These are phyloP conservation scores for Pseudogymnoascus sp. DNA, from an alignment of 2,329 filamentous ascomycete genomes.

Conservation along the genomic window DNA sequence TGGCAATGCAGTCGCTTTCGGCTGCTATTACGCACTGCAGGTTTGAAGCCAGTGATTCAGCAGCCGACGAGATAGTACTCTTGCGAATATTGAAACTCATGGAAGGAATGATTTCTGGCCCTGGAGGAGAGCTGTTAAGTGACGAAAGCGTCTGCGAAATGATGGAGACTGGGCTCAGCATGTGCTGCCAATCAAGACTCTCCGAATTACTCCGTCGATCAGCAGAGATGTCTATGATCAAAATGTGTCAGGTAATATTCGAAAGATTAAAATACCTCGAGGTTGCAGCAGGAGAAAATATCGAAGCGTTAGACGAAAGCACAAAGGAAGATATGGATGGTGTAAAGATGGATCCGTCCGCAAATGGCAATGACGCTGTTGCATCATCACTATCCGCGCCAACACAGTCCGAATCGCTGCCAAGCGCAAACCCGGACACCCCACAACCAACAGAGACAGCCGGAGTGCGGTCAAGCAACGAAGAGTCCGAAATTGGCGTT, in stretches of 20 bases:
- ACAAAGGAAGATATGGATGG: constrained; percentile 62
- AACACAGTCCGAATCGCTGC: constrained; percentile 18
- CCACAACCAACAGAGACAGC: constrained; percentile 1
- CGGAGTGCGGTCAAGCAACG: constrained; percentile 12
- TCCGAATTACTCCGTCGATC: constrained; percentile 85
- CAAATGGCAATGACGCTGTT: constrained; percentile 54
- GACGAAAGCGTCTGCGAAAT: constrained; percentile 98
- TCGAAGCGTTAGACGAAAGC: constrained; percentile 56
- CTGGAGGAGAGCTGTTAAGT: constrained; percentile 85
- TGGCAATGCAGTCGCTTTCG: constrained; percentile 90
- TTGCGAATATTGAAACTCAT: constrained; percentile 92
- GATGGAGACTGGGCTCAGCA: constrained; percentile 96
- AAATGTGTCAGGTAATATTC: constrained; percentile 99
- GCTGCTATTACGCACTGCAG: constrained; percentile 95
- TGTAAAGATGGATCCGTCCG: constrained; percentile 76
- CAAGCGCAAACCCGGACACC: not conserved
- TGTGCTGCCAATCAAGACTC: constrained; percentile 89
- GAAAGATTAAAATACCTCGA: constrained; percentile 83
- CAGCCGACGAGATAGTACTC: constrained; percentile 90
- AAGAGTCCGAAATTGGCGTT: constrained; percentile 21
- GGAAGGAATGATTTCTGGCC: constrained; percentile 95
- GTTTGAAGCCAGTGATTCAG: constrained; percentile 91
- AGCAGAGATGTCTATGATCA: constrained; percentile 94
- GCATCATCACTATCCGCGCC: constrained; percentile 42
- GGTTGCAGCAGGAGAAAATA: constrained; percentile 60